phyloP scores from a whole-genome alignment of 352 stramenopile genomes.

The Phytophthora lateralis region DNA sequence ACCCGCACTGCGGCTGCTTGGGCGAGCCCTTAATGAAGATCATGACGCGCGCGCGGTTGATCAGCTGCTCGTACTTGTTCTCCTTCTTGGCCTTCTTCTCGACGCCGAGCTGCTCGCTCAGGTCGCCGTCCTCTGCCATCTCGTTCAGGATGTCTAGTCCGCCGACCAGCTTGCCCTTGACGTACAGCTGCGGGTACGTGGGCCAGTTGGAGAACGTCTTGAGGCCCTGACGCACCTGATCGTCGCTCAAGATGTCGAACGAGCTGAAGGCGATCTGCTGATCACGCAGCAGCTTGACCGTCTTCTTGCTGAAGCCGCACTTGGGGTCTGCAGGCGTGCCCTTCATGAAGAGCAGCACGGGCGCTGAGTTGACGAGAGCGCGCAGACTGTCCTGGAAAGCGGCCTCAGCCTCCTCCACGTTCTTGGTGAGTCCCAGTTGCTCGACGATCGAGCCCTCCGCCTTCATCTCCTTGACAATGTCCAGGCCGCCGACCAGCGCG shows the following conservation, averaged over 20 bases:
- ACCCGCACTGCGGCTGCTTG: slow-evolving; percentile 94
- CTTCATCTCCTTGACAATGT: slow-evolving; percentile 98
- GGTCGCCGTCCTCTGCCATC: slow-evolving; percentile 90
- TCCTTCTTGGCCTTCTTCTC: slow-evolving; percentile 85
- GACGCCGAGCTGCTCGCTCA: slow-evolving; percentile 91
- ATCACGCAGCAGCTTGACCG: slow-evolving; percentile 89
- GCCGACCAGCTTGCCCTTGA: slow-evolving; percentile 93
- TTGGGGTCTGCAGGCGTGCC: slow-evolving; percentile 88
- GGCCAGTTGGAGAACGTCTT: slow-evolving; percentile 98
- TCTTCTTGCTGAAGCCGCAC: slow-evolving; percentile 96
- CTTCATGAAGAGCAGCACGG: slow-evolving; percentile 97
- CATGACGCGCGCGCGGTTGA: slow-evolving; percentile 93
- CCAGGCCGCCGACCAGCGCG: slow-evolving; percentile 95
- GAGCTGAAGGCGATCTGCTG: slow-evolving; percentile 93
- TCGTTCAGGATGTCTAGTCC: slow-evolving; percentile 97
- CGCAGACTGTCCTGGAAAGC: slow-evolving; percentile 87
- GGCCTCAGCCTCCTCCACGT: slow-evolving; percentile 75
- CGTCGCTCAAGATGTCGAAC: slow-evolving; percentile 95
- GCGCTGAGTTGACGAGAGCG: slow-evolving; percentile 85
- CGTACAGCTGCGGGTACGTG: slow-evolving; percentile 97
- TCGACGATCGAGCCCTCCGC: slow-evolving; percentile 78
- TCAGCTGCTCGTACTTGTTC: slow-evolving; percentile 90
- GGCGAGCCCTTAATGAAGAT: slow-evolving; percentile 99
- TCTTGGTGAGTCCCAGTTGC: slow-evolving; percentile 76
- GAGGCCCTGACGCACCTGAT: slow-evolving; percentile 94